Evolutionary conservation across 139 green algal species (phyloP), one percentile per base, ranked within the genome.

Genomic region (Zygnema cylindricum): DNA sequence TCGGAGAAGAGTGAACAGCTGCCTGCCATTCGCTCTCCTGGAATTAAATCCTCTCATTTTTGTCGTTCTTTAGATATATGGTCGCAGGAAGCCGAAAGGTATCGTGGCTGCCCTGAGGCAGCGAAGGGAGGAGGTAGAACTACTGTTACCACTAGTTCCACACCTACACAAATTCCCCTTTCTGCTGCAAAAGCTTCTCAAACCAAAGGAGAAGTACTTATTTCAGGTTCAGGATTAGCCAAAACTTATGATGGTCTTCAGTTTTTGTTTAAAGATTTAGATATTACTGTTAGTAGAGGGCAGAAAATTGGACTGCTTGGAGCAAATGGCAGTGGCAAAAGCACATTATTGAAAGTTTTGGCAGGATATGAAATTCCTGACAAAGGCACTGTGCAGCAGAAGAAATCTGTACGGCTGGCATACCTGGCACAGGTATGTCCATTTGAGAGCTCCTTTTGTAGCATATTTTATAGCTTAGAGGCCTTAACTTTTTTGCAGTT

Each of bases 261-360:
- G 69, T 43, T 92, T 49, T 92, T 96, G 16, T 96, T 96, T 63
- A 42, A 93, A 36, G 86, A 86, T 69, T 90, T 97, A 21, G 94
- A 93, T 2, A 93, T 96, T 63, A 94, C 91, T 0, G 81, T 92
- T 33, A 84, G 57, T 22, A 79, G 88, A 33, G 94, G 95, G 0
- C 92, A 96, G 43, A 94, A 94, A 78, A 87, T 96, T 2, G 93
- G 92, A 0, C 63, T 96, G 2, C 92, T 96, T 2, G 95, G 95
- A 0, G 55, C 86, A 1, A 97, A 97, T 71, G 95, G 95, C 33
- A 55, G 78, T 39, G 95, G 95, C 42, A 97, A 97, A 87, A 92
- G 87, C 78, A 95, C 93, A 1, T 84, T 97, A 32, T 92, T 97
- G 33, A 91, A 92, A n/a, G 81, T 97, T 22, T 81, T 95, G 16